Conservation (phyloP, 2,329 filamentous ascomycete genomes). For the Gyromitra esculenta region DNA sequence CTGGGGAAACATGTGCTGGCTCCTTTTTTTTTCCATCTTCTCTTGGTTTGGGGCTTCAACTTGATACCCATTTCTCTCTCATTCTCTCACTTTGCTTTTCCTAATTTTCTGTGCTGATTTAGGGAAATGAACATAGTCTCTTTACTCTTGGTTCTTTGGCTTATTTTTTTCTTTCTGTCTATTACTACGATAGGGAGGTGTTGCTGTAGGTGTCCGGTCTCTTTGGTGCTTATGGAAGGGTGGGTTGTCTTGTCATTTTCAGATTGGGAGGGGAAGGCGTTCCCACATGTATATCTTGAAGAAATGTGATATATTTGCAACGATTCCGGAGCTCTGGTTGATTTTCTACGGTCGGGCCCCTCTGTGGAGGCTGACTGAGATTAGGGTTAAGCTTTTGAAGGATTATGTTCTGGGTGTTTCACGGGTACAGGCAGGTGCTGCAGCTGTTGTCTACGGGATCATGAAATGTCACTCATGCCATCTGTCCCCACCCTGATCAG, state of each 20-base stretch:
- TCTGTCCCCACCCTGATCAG: no score
- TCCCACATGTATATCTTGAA: conserved; percentile 24
- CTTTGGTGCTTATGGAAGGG: conserved; percentile 4
- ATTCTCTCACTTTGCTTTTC: background rate
- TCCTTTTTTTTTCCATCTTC: background rate
- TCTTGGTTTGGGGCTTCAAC: background rate
- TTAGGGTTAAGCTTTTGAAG: conserved; percentile 4
- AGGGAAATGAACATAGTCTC: conserved; percentile 5
- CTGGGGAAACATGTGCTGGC: background rate
- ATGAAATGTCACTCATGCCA: conserved; percentile 16
- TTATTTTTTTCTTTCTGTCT: background rate
- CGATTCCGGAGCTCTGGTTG: background rate
- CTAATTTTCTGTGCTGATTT: background rate
- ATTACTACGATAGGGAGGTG: conserved; percentile 21
- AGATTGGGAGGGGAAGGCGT: conserved; percentile 1
- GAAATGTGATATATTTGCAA: conserved; percentile 16
- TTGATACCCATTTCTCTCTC: conserved; percentile 9
- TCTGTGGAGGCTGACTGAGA: no score
- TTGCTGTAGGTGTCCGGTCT: conserved; percentile 22
- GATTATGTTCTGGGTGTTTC: background rate
- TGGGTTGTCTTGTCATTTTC: conserved; percentile 1
- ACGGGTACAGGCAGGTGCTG: background rate
- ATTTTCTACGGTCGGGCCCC: no score
- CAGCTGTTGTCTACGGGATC: background rate
- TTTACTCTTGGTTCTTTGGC: background rate